Evolutionary conservation across 2,329 filamentous ascomycete genomes (phyloP).

Genomic region (Parascedosporium putredinis): DNA sequence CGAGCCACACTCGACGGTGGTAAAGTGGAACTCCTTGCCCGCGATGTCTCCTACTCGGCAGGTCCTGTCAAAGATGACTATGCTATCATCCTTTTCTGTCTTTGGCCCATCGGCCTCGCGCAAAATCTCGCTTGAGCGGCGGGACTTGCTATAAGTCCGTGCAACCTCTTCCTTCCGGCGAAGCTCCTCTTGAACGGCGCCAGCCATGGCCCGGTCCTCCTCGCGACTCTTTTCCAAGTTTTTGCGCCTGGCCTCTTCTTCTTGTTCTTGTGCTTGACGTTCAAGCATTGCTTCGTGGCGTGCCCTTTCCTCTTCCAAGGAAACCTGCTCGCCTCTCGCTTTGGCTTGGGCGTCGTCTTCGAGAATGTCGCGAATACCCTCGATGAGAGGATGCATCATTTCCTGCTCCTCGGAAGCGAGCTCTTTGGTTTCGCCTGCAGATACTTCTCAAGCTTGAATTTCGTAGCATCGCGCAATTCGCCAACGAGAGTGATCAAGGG

Average conservation of each 20-base stretch:
- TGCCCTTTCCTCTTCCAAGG: conserved; percentile 79
- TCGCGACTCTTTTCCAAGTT: conserved; percentile 49
- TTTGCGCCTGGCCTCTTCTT: conserved; percentile 40
- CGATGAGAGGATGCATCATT: conserved; percentile 57
- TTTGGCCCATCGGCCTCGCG: conserved; percentile 18
- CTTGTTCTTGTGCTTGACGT: conserved; percentile 46
- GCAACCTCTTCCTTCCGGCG: conserved; percentile 54
- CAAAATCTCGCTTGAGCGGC: conserved; percentile 33
- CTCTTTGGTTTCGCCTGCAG: conserved; percentile 45
- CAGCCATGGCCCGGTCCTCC: conserved; percentile 58
- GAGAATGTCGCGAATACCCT: conserved; percentile 62
- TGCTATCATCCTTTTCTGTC: conserved; percentile 20
- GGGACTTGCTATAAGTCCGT: conserved; percentile 54
- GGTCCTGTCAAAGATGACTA: conserved; percentile 55
- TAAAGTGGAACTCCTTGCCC: conserved; percentile 57
- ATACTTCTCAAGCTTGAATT: conserved; percentile 57
- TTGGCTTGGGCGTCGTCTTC: conserved; percentile 77
- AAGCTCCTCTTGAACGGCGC: conserved; percentile 64
- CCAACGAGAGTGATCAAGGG: conserved; percentile 59
- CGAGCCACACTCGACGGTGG: conserved; percentile 58
- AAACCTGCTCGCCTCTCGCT: conserved; percentile 65
- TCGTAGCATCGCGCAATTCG: conserved; percentile 58
- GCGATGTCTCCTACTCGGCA: conserved; percentile 53
- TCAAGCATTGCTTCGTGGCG: conserved; percentile 66
- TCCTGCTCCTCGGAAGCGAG: conserved; percentile 42